Conservation (phyloP, 139 green algal genomes). For the Coelastrella sp. region DNA sequence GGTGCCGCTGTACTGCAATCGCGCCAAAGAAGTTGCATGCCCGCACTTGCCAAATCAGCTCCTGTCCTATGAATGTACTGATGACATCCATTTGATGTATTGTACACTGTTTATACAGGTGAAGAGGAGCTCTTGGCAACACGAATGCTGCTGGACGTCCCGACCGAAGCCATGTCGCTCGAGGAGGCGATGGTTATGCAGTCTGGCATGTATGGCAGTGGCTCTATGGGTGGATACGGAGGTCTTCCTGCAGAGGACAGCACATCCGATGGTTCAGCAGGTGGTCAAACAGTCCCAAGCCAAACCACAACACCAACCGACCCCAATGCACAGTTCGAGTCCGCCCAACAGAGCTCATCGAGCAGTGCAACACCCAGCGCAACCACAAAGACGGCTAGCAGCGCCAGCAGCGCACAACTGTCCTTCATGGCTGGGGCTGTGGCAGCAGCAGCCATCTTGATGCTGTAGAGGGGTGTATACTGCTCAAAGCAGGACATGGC, state of each 20-base stretch:
- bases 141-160: background rate
- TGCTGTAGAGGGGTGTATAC: too few species aligned
- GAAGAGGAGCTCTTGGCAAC: conserved; percentile 31
- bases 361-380: background rate
- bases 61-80: background rate
- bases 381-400: background rate
- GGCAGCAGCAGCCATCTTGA: background rate
- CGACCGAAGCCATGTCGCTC: background rate
- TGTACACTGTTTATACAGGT: background rate
- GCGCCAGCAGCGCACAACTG: background rate
- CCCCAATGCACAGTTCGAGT: background rate
- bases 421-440: background rate
- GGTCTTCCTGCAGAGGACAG: background rate
- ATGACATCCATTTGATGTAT: background rate
- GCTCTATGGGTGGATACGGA: background rate
- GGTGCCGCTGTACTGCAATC: background rate
- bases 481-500: too few species aligned
- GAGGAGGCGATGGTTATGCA: conserved; percentile 34
- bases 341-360: background rate
- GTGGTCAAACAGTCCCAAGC: too few species aligned
- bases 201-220: background rate
- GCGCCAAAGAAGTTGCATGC: background rate
- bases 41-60: background rate
- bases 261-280: background rate
- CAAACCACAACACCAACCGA: background rate